phyloP scores from a whole-genome alignment of 768 basidiomycete genomes.

The Holtermannia corniformis region DNA sequence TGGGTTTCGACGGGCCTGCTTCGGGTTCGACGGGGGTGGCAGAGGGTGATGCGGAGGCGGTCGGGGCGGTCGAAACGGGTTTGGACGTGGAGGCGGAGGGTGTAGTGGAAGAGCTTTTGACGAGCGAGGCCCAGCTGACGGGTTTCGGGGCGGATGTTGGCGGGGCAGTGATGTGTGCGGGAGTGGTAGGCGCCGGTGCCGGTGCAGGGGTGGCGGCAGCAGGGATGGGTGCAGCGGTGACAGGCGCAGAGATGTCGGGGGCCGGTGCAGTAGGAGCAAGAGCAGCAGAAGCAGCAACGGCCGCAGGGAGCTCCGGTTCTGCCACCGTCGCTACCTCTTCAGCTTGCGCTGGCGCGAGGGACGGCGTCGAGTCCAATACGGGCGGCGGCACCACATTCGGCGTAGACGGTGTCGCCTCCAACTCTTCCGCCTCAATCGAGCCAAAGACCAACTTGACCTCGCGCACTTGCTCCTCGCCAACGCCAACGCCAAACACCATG shows the following conservation, averaged over 20 bases:
- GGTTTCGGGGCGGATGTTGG: constrained; percentile 16
- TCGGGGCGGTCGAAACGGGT: constrained; percentile 14
- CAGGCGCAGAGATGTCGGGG: not conserved
- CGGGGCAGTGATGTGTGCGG: not conserved
- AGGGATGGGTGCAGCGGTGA: not conserved
- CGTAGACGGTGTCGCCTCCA: not conserved
- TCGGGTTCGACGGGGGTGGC: constrained; percentile 6
- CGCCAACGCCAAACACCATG: not conserved
- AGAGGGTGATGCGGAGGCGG: constrained; percentile 5
- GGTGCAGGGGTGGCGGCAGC: not conserved
- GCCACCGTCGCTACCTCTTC: constrained; percentile 15
- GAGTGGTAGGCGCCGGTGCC: not conserved
- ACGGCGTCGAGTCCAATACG: not conserved
- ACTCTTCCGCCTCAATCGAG: not conserved
- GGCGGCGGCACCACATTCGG: not conserved
- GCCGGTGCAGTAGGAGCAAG: not conserved
- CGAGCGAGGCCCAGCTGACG: constrained; percentile 30
- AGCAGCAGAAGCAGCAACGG: constrained; percentile 2
- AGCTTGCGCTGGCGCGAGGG: not conserved
- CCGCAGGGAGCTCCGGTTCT: constrained; percentile 37
- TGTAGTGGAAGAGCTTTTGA: constrained; percentile 9
- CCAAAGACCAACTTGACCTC: constrained; percentile 1
- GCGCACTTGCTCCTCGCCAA: not conserved
- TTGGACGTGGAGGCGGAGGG: constrained; percentile 20
- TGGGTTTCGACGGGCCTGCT: constrained; percentile 13